Evolutionary conservation across 495 filamentous ascomycete species (phyloP).

Genomic region (Xylaria cubensis): DNA sequence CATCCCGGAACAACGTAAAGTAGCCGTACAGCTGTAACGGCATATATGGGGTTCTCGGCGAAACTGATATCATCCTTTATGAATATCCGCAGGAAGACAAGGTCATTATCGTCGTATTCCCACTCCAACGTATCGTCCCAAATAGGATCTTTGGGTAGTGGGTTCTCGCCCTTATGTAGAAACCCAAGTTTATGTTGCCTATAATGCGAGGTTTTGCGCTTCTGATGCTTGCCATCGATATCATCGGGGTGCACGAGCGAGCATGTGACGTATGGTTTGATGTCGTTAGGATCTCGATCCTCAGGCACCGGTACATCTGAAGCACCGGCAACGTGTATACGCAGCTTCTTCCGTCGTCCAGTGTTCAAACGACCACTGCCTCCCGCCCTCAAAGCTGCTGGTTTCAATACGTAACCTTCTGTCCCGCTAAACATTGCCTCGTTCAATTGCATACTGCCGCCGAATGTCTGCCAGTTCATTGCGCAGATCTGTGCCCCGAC

Average conservation of each 20-base stretch:
- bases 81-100: conserved; percentile 59
- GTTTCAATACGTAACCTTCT: conserved; percentile 62
- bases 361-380: conserved; percentile 49
- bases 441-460: conserved; percentile 60
- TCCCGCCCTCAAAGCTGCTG: conserved; percentile 52
- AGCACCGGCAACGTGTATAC: conserved; percentile 56
- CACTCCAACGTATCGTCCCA: conserved; percentile 62
- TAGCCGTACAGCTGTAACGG: conserved; percentile 54
- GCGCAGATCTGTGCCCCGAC: conserved; percentile 63
- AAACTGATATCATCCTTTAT: conserved; percentile 62
- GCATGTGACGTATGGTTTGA: conserved; percentile 62
- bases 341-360: conserved; percentile 43
- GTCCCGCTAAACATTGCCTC: conserved; percentile 62
- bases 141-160: conserved; percentile 52
- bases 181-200: conserved; percentile 53
- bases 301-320: conserved; percentile 54
- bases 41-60: conserved; percentile 55
- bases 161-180: conserved; percentile 51
- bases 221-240: conserved; percentile 45
- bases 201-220: conserved; percentile 59
- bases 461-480: conserved; percentile 65
- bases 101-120: conserved; percentile 61
- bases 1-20: conserved; percentile 56
- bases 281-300: conserved; percentile 42
- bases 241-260: conserved; percentile 54